These are phyloP conservation scores for Globisporangium polare DNA, from an alignment of 352 stramenopile genomes.

Conservation along the genomic window DNA sequence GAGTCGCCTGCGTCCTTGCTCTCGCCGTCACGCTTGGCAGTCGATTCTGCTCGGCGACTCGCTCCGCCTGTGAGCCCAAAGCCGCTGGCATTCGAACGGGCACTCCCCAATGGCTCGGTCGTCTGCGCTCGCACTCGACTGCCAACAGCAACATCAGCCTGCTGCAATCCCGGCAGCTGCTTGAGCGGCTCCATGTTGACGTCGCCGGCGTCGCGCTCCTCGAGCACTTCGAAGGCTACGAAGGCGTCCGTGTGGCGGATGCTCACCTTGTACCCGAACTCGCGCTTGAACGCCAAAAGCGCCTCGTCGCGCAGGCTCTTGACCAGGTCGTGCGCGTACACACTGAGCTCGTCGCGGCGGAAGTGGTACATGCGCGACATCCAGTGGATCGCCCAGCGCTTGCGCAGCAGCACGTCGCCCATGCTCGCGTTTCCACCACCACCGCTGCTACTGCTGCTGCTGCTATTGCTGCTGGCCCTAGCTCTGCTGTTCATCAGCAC, in stretches of 20 bases:
- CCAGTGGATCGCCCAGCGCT: conserved; percentile 57
- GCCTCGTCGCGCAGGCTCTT: conserved; percentile 57
- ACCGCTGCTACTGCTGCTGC: neutral
- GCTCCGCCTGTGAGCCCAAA: conserved; percentile 2
- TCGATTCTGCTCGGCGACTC: neutral
- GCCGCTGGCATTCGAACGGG: neutral
- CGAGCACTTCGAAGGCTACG: conserved; percentile 54
- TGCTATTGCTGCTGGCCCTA: neutral
- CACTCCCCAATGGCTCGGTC: neutral
- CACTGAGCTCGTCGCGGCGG: conserved; percentile 34
- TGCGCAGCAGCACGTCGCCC: conserved; percentile 48
- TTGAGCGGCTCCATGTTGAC: conserved; percentile 2
- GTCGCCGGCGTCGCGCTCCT: conserved; percentile 33
- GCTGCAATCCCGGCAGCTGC: neutral
- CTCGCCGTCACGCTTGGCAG: neutral
- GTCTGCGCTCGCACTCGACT: neutral
- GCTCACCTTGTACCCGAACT: conserved; percentile 65
- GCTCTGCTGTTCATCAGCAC: neutral
- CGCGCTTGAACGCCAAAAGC: conserved; percentile 32
- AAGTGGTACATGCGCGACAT: conserved; percentile 66
- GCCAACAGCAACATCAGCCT: neutral
- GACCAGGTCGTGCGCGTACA: conserved; percentile 61
- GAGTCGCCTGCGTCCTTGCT: conserved; percentile 1
- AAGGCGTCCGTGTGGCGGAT: conserved; percentile 46
- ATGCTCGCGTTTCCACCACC: conserved; percentile 27